Base-by-base conservation (phyloP, 345 rosid species). In the Raphanus sativus region DNA sequence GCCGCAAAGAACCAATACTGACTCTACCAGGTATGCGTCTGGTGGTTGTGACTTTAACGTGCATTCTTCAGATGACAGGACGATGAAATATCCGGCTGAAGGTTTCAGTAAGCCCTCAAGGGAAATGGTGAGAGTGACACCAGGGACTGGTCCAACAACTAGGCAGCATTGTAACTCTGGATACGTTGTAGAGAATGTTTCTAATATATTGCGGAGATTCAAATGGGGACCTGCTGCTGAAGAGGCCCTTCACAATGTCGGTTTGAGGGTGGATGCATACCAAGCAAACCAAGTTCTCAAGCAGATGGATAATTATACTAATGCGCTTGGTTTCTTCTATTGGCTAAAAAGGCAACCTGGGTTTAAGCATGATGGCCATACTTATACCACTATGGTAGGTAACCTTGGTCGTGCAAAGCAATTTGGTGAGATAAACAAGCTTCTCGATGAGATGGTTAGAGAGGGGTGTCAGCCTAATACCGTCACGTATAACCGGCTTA, bases 361-460 rank as follows among this genome's bases (percentile, higher is more conserved):
- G 29, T 95, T 86, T 87, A 89, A 91, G 83, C 99, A 95, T 64
- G 98, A 92, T 83, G 93, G 86, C 30, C 98, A 95, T 78, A 95
- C 99, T 58, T 95, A 90, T 76, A 95, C 99, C 38, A 95, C 98
- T 52, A 92, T 95, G 99, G 87, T 92, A n/a, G 99, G 97, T 58
- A 88, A 92, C 77, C 96, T 95, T 73, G 99, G 99, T 13, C 96
- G 92, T 75, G 88, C 92, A 2, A 90, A 79, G 89, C 94, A 90
- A 74, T 95, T 95, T 38, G 87, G 84, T 52, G 78, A 77, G 26
- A 89, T 95, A 77, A 81, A 91, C 80, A 89, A 84, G 69, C 86
- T 95, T 80, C 92, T 92, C 17, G 85, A 87, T 48, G 89, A 92
- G 86, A 95, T 95, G 99, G 85, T 86, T 68, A 75, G 77, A 80